A percentile compares a stretch with the other conserved stretches of the same genome.
phyloP scores from a whole-genome alignment of 2,329 filamentous ascomycete genomes.

The Aaosphaeria arxii region DNA sequence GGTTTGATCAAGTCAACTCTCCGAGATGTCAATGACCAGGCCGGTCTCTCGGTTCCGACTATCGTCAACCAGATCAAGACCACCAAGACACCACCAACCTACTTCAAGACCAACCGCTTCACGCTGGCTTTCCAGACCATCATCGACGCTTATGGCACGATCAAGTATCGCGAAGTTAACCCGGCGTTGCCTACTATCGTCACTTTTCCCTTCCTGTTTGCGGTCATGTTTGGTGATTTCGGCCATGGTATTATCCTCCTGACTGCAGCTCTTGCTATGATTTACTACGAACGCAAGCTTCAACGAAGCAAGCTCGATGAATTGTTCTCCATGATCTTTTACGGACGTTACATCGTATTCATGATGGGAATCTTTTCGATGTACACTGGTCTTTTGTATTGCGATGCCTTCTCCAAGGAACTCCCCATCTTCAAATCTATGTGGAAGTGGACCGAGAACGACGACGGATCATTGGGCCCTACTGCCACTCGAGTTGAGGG shows the following conservation, averaged over 20 bases:
- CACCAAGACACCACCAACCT: conserved; percentile 95
- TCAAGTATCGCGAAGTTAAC: conserved; percentile 96
- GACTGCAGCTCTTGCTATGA: conserved; percentile 81
- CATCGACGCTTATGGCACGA: conserved; percentile 96
- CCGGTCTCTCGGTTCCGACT: conserved; percentile 92
- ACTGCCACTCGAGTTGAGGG: conserved; percentile 62
- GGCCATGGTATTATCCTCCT: conserved; percentile 93
- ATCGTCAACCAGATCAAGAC: conserved; percentile 98
- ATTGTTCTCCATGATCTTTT: conserved; percentile 97
- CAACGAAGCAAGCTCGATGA: conserved; percentile 87
- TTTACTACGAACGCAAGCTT: conserved; percentile 90
- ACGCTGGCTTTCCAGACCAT: conserved; percentile 98
- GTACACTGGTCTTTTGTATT: conserved; percentile 96
- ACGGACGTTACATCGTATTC: conserved; percentile 95
- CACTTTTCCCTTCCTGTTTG: conserved; percentile 98
- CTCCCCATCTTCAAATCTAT: conserved; percentile 85
- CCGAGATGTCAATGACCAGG: conserved; percentile 93
- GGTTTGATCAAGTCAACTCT: conserved; percentile 87
- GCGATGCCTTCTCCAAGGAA: conserved; percentile 93
- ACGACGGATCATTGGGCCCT: conserved; percentile 54
- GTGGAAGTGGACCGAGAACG: conserved; percentile 79
- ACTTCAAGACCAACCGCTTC: conserved; percentile 97
- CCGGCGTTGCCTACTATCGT: conserved; percentile 92
- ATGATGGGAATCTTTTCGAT: conserved; percentile 98
- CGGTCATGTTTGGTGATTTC: conserved; percentile 99